Evolutionary conservation across 169 alveolate species (phyloP).

Genomic region (Plasmodium gonderi): DNA sequence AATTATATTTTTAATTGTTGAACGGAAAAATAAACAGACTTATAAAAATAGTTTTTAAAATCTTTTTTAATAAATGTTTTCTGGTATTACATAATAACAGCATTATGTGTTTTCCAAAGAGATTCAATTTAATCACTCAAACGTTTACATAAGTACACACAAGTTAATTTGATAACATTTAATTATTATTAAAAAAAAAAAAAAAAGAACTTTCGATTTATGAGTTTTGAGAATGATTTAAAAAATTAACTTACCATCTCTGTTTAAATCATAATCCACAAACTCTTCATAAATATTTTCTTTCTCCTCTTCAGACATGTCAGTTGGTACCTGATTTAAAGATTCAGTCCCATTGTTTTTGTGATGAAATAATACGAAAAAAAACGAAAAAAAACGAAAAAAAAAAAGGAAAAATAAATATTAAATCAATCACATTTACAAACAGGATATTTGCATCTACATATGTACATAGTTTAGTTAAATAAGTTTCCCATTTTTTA

Average conservation of each 20-base stretch:
- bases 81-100: neutral
- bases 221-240: neutral
- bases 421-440: neutral
- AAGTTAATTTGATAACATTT: neutral
- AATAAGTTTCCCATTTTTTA: neutral
- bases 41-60: neutral
- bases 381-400: too few relatives aligned
- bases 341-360: neutral
- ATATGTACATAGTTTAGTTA: neutral
- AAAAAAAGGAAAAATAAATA: neutral
- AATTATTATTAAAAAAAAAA: neutral
- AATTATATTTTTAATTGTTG: neutral
- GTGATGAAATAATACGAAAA: neutral
- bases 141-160: too few relatives aligned
- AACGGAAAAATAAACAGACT: neutral
- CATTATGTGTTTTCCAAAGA: neutral
- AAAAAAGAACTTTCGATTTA: neutral
- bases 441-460: neutral
- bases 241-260: slow-evolving; percentile 38
- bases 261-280: slow-evolving; percentile 65
- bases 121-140: neutral
- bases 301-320: slow-evolving; percentile 31
- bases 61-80: neutral
- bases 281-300: slow-evolving; percentile 33
- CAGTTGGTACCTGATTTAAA: neutral